Percentiles rank a stretch among this genome's conserved stretches.
These are phyloP conservation scores for Ceratocystis colombiana DNA, from an alignment of 2,329 filamentous ascomycete genomes.

Conservation along the genomic window DNA sequence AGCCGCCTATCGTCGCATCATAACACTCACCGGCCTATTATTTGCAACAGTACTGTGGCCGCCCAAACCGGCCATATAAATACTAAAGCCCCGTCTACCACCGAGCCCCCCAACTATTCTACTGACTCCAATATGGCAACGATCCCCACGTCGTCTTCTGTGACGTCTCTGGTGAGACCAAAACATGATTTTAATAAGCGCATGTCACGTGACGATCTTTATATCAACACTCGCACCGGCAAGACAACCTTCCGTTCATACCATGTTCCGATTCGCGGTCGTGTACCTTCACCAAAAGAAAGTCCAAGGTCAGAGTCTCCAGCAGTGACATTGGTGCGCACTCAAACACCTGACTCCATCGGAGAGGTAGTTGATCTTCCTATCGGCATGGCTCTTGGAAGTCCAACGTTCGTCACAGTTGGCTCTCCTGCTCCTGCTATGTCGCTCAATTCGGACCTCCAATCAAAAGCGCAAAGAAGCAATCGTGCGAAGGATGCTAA, in stretches of 20 bases:
- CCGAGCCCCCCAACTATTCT: slow-evolving; percentile 6
- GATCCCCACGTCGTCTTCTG: slow-evolving; percentile 22
- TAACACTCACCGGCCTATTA: neutral
- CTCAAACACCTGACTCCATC: slow-evolving; percentile 38
- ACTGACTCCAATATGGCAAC: slow-evolving; percentile 19
- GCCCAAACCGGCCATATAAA: neutral
- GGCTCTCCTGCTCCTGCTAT: neutral
- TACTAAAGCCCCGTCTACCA: neutral
- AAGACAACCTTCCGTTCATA: slow-evolving; percentile 34
- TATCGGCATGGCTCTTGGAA: slow-evolving; percentile 68
- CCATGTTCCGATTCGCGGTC: slow-evolving; percentile 36
- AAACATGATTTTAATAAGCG: slow-evolving; percentile 32
- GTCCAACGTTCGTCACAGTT: slow-evolving; percentile 37
- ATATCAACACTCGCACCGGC: slow-evolving; percentile 31
- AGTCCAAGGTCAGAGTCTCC: slow-evolving; percentile 34
- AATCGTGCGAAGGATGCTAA: neutral
- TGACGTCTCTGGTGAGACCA: slow-evolving; percentile 20
- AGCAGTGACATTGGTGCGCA: slow-evolving; percentile 33
- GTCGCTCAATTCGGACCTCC: neutral
- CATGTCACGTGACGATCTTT: slow-evolving; percentile 39
- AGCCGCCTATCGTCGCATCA: neutral
- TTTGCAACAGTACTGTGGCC: slow-evolving; percentile 13
- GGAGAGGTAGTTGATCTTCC: slow-evolving; percentile 32
- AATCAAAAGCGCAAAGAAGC: neutral
- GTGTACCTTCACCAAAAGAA: slow-evolving; percentile 37